These are phyloP conservation scores for Pseudocercospora cruenta DNA, from an alignment of 2,329 filamentous ascomycete genomes.

Conservation along the genomic window DNA sequence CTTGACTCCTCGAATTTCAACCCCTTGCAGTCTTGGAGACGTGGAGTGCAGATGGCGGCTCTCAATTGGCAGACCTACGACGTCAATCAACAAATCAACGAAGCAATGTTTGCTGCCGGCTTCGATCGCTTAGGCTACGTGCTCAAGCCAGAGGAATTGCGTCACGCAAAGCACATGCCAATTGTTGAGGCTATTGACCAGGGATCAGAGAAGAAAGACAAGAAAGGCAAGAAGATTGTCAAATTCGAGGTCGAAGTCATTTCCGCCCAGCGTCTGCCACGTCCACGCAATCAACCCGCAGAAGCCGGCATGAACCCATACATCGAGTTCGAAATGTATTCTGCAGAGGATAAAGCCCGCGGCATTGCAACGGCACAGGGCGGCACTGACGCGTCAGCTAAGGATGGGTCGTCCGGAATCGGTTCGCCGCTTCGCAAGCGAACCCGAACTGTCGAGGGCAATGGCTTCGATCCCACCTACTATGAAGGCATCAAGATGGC, in stretches of 20 bases:
- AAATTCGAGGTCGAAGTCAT: conserved; percentile 85
- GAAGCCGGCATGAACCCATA: conserved; percentile 86
- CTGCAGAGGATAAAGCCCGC: conserved; percentile 87
- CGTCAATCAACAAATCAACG: conserved; percentile 91
- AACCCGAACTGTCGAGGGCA: conserved; percentile 79
- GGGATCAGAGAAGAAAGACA: conserved; percentile 56
- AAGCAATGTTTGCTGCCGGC: conserved; percentile 94
- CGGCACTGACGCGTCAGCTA: conserved; percentile 66
- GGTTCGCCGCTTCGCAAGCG: conserved; percentile 75
- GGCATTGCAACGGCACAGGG: conserved; percentile 69
- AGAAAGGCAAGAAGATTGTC: conserved; percentile 79
- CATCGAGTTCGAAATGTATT: conserved; percentile 91
- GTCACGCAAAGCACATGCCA: conserved; percentile 64
- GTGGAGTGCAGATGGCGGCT: conserved; percentile 95
- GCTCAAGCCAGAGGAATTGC: conserved; percentile 84
- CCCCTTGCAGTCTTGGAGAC: conserved; percentile 88
- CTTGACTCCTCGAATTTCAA: conserved; percentile 93
- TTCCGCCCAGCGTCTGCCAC: conserved; percentile 91
- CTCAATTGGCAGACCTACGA: conserved; percentile 99
- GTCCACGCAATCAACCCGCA: conserved; percentile 71
- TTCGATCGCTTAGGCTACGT: conserved; percentile 89
- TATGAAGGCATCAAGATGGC: conserved; percentile 77
- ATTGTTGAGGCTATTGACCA: conserved; percentile 57
- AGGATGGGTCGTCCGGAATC: conserved; percentile 67
- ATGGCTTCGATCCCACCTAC: conserved; percentile 92